Evolutionary conservation across 106 monocot species (phyloP), one percentile per base, ranked within the genome.

Genomic region (Xerophyta viscosa): DNA sequence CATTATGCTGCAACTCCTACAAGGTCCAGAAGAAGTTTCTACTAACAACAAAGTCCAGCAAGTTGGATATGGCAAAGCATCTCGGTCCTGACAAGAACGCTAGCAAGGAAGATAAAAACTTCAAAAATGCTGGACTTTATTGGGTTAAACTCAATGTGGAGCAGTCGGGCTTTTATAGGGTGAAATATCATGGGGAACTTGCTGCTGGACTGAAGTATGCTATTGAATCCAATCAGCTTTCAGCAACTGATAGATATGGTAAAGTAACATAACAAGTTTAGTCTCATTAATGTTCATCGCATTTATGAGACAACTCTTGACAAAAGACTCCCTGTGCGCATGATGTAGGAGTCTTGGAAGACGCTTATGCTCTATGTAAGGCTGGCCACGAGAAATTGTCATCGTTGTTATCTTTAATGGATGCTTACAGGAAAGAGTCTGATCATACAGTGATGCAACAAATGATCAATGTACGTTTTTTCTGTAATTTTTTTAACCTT

Each of bases 141-240:
- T 88, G 87, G 82, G 53, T 88, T 30, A 88, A 88, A 59, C 42
- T 82, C 62, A 88, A 88, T 66, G 82, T 81, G 49, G 61, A 75
- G 26, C 82, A 82, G 48, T 69, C 82, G 7, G 82, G 87, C 26
- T 88, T 88, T 47, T 88, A 82, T 47, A 63, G 87, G 52, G 87
- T 88, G 18, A 75, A 68, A 50, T 88, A 88, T 72, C 78, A 88
- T 66, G 67, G 56, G 24, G 49, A 65, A 19, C 78, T 88, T 59
- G 58, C 82, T 57, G 49, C 75, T 49, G 43, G 72, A 49, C 82
- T 88, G 44, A 57, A 60, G 41, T 48, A 46, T 54, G 87, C 87
- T 2, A 78, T 88, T 37, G 66, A 75, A 55, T 44, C 58, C 15
- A 78, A 82, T 6, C 52, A 54, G 55, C 42, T 88, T 14, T 68